Conservation (phyloP, 1,284 basidiomycete species). For the Cryptococcus sp. region DNA sequence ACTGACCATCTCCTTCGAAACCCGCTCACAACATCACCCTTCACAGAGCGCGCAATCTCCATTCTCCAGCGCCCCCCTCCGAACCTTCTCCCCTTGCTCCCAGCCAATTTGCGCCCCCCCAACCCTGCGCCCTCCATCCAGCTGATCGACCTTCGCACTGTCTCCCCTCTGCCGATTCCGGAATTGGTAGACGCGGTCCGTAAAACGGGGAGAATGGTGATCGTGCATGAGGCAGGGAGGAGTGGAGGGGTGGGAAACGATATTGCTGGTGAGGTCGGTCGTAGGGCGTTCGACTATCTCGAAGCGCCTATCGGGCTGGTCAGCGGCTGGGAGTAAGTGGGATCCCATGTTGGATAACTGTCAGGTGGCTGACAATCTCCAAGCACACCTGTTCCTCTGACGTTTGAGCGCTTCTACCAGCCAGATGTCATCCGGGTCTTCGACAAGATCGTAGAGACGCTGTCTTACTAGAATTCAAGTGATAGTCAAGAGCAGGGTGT, state of each 20-base stretch:
- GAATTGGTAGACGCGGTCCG: conserved; percentile 75
- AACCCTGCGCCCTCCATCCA: conserved; percentile 60
- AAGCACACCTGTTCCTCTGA: conserved; percentile 73
- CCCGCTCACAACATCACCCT: conserved; percentile 42
- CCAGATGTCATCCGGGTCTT: conserved; percentile 78
- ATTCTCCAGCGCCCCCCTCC: conserved; percentile 57
- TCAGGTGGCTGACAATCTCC: conserved; percentile 6
- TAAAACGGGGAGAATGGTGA: conserved; percentile 75
- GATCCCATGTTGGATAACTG: neutral
- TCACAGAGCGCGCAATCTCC: conserved; percentile 42
- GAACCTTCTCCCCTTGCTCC: conserved; percentile 65
- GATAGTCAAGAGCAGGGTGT: neutral
- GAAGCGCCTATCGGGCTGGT: conserved; percentile 83
- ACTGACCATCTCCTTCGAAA: conserved; percentile 48
- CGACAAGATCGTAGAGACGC: conserved; percentile 77
- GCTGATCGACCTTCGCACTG: conserved; percentile 84
- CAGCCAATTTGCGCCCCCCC: conserved; percentile 63
- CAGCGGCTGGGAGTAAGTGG: conserved; percentile 84
- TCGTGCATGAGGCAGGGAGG: conserved; percentile 85
- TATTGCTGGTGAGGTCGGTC: conserved; percentile 79
- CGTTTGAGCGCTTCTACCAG: conserved; percentile 86
- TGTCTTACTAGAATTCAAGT: conserved; percentile 58
- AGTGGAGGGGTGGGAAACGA: conserved; percentile 83
- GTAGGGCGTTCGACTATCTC: conserved; percentile 77
- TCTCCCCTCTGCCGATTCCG: conserved; percentile 84